These are phyloP conservation scores for Brassica incana DNA, from an alignment of 345 rosid species.

Conservation along the genomic window DNA sequence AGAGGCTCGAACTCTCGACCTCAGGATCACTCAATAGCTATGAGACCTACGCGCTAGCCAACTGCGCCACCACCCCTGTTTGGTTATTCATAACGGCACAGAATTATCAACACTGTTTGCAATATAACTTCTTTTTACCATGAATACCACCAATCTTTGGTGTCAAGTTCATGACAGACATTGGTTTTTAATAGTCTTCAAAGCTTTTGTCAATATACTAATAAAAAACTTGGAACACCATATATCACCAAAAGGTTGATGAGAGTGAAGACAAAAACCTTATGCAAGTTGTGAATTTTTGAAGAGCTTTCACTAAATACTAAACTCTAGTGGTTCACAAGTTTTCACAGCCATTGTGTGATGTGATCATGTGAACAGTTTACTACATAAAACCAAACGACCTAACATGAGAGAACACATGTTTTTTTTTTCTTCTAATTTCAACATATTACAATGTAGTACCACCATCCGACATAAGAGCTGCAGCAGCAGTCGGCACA, in stretches of 20 bases:
- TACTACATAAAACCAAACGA: slow-evolving; percentile 7
- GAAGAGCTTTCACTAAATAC: neutral
- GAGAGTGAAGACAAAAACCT: neutral
- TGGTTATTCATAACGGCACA: neutral
- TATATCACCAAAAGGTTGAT: neutral
- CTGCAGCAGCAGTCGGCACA: slow-evolving; percentile 93
- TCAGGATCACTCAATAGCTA: slow-evolving; percentile 84
- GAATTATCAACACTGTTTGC: neutral
- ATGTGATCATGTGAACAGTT: neutral
- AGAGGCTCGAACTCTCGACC: slow-evolving; percentile 97
- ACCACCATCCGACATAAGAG: slow-evolving; percentile 97
- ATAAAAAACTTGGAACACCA: slow-evolving; percentile 51
- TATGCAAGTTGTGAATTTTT: neutral
- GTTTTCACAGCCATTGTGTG: slow-evolving; percentile 5
- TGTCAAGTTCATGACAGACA: neutral
- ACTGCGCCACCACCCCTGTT: slow-evolving; percentile 90
- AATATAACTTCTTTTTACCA: neutral
- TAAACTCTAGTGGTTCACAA: neutral
- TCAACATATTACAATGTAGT: slow-evolving; percentile 49
- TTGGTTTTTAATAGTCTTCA: neutral
- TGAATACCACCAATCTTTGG: neutral
- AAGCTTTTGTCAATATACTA: neutral
- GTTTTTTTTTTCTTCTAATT: no score
- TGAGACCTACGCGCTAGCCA: slow-evolving; percentile 99
- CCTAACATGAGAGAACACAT: neutral